Evolutionary conservation across 1,284 basidiomycete genomes (phyloP), one percentile per base, ranked within the genome.

Genomic region (Porodaedalea pini): DNA sequence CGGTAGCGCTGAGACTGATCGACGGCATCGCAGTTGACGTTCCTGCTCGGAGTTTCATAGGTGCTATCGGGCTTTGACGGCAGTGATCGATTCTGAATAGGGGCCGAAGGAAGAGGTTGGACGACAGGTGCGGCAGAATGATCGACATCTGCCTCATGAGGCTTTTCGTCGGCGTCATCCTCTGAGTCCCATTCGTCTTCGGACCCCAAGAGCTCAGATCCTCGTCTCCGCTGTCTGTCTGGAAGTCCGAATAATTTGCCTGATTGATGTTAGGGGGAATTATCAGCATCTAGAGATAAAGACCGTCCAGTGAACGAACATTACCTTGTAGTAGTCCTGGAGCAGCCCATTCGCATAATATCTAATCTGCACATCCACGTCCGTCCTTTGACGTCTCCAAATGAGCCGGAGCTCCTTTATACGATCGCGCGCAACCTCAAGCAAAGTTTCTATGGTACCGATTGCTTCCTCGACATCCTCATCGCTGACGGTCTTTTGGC

Each of bases 331-430:
- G 47, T 61, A 59, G 40, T 57, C 57, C 44, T 63, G 41, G 41
- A 63, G 39, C 40, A 63, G 40, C 7, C 60, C 62, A 48, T 63
- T 63, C 10, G 60, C 51, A 52, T 63, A 63, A 45, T 61, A 61
- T 21, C 55, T 50, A 13, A 61, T 47, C 36, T 63, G 62, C 2
- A 56, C 49, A 37, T 61, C 60, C 27, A 63, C 56, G 15, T 59
- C 62, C 5, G 54, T 61, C 13, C 60, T 50, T 32, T 61, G 62
- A 29, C 60, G 60, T 31, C 62, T 47, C 62, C 62, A 61, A 39
- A 63, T 61, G 11, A 19, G 43, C 41, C 57, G 54, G 54, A 63
- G 41, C 3, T 63, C 60, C 5, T 1, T 3, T 21, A 63, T 57
- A 21, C 62, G 60, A 0, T 15, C 27, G 23, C 21, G 23, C 29